Evolutionary conservation across 2,329 filamentous ascomycete species (phyloP), one percentile per base, ranked within the genome.

Genomic region (Verticillium nubilum): DNA sequence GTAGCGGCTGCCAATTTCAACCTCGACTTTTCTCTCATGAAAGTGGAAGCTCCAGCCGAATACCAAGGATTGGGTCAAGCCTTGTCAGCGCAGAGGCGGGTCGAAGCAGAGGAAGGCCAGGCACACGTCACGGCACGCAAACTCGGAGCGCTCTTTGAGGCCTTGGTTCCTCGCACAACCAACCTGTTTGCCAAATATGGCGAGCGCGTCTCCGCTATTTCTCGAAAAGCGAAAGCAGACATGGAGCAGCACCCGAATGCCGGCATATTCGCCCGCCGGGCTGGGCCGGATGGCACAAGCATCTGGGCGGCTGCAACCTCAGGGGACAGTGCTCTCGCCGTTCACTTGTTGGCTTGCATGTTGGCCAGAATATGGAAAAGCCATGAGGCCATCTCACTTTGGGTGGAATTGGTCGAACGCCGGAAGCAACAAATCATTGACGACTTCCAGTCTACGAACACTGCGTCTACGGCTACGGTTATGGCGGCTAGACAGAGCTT

Each of bases 21-120:
- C 57, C 70, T 78, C 61, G 74, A 79, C 58, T 79, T 80, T 60
- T 66, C 73, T 0, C 59, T 80, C 0, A 59, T 75, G 52, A 78
- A 77, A 60, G 55, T 70, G 4, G 72, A 77, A 58, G 73, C 75
- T 1, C 76, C 76, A 0, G 56, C 52, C 6, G 74, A 78, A 60
- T 77, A 68, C 35, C 62, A 66, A 23, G 65, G 52, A 0, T 27
- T 80, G 0, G 74, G 73, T 0, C 47, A 58, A 0, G 37, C 59
- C 0, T 60, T 80, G 0, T 73, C 75, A 0, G 23, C 23, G 1
- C 62, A 57, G 5, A 62, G 76, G 5, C 66, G 67, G 25, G 19
- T 68, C 0, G 66, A 72, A 2, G 77, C 77, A 0, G 78, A 80
- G 62, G 54, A 65, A 9, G 77, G 77, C 1, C 54, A 50, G 2